Base-by-base conservation (phyloP, 176 grass and related monocot species). In the Tillandsia fasciculata region DNA sequence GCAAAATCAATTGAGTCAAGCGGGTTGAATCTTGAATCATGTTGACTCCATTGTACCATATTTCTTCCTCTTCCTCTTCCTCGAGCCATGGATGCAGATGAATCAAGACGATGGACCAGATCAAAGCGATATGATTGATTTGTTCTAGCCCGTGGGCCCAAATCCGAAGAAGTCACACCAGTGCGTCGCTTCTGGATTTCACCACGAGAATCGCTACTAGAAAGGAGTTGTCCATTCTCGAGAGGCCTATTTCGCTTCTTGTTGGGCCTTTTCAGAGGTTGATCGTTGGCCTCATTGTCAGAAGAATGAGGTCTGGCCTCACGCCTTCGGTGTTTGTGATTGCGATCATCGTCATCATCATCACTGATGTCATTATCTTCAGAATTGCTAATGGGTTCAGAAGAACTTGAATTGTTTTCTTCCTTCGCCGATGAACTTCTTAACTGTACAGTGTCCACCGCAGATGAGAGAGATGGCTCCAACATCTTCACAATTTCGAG, bases 321-420 rank as follows among this genome's bases (percentile, higher is more conserved):
- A 68, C 82, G 75, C 72, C 70, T 87, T 51, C 89, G 79, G 51
- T 99, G 94, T 82, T 99, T 99, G 69, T 99, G 94, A 64, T 99
- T 99, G 33, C 94, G 94, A 70, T 99, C 94, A 64, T 91, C 92
- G 0, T 96, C 92, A 23, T 97, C 89, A 0, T 89, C 86, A 14
- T 97, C 94, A 3, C 84, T 90, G 49, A 85, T 76, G 80, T 87
- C 87, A 11, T 79, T 67, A 66, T 83, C 85, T 77, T 84, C 87
- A 66, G 74, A 65, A 86, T 99, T 84, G 71, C 74, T 87, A 64
- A 66, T 72, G 68, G 79, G 77, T 75, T 92, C 86, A 77, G 83
- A 92, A 67, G 87, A 81, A 26, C 69, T 72, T 9, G 88, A 91
- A 59, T 82, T 88, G 63, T 70, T 84, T 79, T 84, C 88, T 58